These are phyloP conservation scores for Tylopilus subfusipes DNA, from an alignment of 768 basidiomycete genomes.

Conservation along the genomic window DNA sequence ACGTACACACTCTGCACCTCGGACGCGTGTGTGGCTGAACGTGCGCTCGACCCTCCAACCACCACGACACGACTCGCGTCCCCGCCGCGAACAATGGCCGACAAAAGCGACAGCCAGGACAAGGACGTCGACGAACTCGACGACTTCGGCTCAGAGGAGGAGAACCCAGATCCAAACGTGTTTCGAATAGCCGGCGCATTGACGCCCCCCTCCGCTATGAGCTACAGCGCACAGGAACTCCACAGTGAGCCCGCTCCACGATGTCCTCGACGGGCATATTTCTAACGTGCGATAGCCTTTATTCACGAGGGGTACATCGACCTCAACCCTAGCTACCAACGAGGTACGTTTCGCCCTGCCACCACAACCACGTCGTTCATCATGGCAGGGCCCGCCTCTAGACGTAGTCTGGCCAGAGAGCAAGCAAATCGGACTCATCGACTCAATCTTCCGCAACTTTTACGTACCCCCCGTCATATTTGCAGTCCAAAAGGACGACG, in stretches of 20 bases:
- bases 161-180: slow-evolving; percentile 35
- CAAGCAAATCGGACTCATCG: slow-evolving; percentile 57
- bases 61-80: not conserved
- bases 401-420: slow-evolving; percentile 73
- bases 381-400: slow-evolving; percentile 23
- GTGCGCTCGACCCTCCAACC: too few species aligned
- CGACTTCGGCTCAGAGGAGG: slow-evolving; percentile 39
- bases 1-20: not conserved
- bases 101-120: slow-evolving; percentile 24
- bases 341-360: slow-evolving; percentile 43
- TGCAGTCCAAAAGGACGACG: slow-evolving; percentile 38
- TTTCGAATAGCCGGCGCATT: slow-evolving; percentile 46
- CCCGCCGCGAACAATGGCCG: slow-evolving; percentile 14
- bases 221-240: slow-evolving; percentile 43
- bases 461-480: slow-evolving; percentile 53
- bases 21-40: slow-evolving; percentile 19
- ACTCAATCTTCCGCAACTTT: slow-evolving; percentile 52
- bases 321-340: slow-evolving; percentile 67
- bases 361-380: not conserved
- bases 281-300: slow-evolving; percentile 37
- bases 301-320: slow-evolving; percentile 72
- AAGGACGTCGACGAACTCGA: slow-evolving; percentile 48
- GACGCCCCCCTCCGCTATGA: slow-evolving; percentile 37
- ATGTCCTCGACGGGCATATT: not conserved
- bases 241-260: slow-evolving; percentile 37